phyloP scores from a whole-genome alignment of 179 eudicot genomes.

The Silene vulgaris region DNA sequence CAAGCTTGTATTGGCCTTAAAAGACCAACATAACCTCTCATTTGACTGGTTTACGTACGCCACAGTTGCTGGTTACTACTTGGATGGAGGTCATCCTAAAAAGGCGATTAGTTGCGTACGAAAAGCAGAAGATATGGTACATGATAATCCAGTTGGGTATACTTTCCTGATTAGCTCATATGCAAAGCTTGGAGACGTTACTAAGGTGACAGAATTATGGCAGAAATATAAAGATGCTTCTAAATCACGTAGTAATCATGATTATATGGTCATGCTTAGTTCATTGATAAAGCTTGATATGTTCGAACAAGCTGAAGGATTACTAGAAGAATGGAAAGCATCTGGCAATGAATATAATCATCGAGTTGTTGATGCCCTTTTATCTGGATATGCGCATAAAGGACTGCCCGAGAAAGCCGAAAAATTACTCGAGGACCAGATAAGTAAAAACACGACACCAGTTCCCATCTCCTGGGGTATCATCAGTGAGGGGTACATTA shows the following conservation, averaged over 20 bases:
- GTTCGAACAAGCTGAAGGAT: slow-evolving; percentile 10
- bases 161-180: not conserved
- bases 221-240: slow-evolving; percentile 1
- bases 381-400: not conserved
- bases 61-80: slow-evolving; percentile 31
- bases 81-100: slow-evolving; percentile 34
- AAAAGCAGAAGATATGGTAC: slow-evolving; percentile 34
- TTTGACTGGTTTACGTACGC: slow-evolving; percentile 47
- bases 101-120: slow-evolving; percentile 38
- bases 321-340: slow-evolving; percentile 11
- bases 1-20: slow-evolving; percentile 39
- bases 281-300: slow-evolving; percentile 4
- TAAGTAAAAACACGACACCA: not conserved
- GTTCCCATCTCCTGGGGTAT: not conserved
- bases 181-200: not conserved
- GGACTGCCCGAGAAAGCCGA: slow-evolving; percentile 2
- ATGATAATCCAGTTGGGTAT: not conserved
- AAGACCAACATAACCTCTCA: slow-evolving; percentile 25
- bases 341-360: slow-evolving; percentile 9
- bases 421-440: slow-evolving; percentile 5
- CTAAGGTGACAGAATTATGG: slow-evolving; percentile 10
- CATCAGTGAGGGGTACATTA: not conserved
- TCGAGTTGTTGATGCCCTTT: not conserved
- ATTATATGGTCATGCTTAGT: not conserved
- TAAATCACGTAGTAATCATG: slow-evolving; percentile 8